Evolutionary conservation across 2,329 filamentous ascomycete genomes (phyloP).

Genomic region (Scedosporium dehoogii): DNA sequence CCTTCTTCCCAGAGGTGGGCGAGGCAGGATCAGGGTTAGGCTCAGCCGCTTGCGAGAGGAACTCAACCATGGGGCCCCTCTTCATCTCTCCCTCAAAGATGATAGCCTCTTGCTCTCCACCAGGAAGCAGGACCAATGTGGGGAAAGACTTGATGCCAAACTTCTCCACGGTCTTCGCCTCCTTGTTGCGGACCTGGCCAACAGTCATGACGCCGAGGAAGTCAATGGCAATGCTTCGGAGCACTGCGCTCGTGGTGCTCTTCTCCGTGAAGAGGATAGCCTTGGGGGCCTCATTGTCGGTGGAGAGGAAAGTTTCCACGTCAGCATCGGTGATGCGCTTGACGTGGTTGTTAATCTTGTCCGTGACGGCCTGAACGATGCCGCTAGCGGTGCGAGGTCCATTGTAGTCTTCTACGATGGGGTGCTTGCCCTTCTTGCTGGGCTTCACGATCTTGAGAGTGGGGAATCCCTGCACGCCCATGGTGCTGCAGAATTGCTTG

Average conservation of each 20-base stretch:
- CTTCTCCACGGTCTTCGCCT: conserved; percentile 57
- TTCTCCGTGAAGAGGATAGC: conserved; percentile 92
- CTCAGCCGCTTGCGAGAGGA: conserved; percentile 66
- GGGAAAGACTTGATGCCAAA: conserved; percentile 76
- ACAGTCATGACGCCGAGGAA: conserved; percentile 72
- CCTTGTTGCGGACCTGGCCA: conserved; percentile 76
- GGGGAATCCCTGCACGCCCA: conserved; percentile 90
- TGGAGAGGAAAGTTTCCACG: conserved; percentile 61
- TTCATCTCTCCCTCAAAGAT: conserved; percentile 76
- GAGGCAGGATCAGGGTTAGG: conserved; percentile 67
- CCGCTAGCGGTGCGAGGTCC: conserved; percentile 73
- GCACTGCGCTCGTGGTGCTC: conserved; percentile 70
- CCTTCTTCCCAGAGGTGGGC: conserved; percentile 28
- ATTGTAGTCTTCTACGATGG: conserved; percentile 83
- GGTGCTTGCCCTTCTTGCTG: conserved; percentile 67
- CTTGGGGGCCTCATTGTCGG: conserved; percentile 62
- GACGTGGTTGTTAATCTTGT: conserved; percentile 88
- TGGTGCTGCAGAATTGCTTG: conserved; percentile 73
- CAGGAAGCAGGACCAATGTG: conserved; percentile 68
- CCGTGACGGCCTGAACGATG: conserved; percentile 76
- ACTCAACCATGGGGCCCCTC: conserved; percentile 71
- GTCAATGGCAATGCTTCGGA: conserved; percentile 82
- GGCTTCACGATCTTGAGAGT: conserved; percentile 90
- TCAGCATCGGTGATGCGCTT: conserved; percentile 71
- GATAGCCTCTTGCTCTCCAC: conserved; percentile 55